Conservation (phyloP, 176 grass and related monocot species). For the Oryza brachyantha region DNA sequence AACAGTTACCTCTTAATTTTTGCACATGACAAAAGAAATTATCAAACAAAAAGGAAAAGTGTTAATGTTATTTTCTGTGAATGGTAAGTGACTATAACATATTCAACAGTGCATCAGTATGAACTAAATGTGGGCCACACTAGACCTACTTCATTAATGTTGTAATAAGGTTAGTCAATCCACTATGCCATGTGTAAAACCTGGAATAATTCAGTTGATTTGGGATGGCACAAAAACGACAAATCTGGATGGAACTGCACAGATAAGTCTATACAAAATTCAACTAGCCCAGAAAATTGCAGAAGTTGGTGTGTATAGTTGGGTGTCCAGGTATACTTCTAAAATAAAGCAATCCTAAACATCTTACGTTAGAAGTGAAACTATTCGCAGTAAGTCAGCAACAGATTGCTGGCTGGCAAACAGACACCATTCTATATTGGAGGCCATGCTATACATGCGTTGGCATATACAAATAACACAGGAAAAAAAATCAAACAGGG, state of each 20-base stretch:
- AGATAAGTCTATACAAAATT: background rate
- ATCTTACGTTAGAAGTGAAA: background rate
- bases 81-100: background rate
- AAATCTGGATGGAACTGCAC: background rate
- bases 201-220: background rate
- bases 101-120: conserved; percentile 6
- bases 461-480: background rate
- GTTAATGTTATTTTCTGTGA: background rate
- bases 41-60: conserved; percentile 15
- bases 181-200: background rate
- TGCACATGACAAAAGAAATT: background rate
- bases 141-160: background rate
- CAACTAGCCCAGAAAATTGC: background rate
- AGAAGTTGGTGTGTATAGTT: background rate
- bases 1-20: background rate
- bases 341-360: background rate
- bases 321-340: background rate
- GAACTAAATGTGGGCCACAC: background rate
- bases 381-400: background rate
- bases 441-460: background rate
- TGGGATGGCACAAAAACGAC: background rate
- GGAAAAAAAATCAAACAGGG: background rate
- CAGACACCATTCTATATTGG: background rate
- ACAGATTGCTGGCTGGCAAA: background rate
- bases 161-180: background rate